Percentiles rank a stretch among this genome's conserved stretches.
Evolutionary conservation across 2,329 filamentous ascomycete genomes (phyloP).

Genomic region (Chaetomium sp.): DNA sequence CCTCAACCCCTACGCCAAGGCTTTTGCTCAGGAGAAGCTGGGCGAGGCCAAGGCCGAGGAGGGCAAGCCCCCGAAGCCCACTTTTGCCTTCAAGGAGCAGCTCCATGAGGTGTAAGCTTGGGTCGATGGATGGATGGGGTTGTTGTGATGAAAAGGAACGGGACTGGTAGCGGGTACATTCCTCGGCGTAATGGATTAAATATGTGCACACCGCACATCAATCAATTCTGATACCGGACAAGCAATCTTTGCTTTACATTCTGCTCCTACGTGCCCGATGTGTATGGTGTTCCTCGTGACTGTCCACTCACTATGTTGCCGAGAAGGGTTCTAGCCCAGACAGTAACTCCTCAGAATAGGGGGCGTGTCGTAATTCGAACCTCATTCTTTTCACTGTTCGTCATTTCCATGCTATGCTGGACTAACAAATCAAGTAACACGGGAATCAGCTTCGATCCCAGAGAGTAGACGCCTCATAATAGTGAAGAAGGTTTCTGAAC

Average conservation of each 20-base stretch:
- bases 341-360: too few species aligned
- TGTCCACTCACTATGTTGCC: too few species aligned
- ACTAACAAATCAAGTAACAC: too few species aligned
- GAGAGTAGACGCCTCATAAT: too few species aligned
- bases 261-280: slow-evolving; percentile 5
- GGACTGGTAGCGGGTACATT: slow-evolving; percentile 23
- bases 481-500: too few species aligned
- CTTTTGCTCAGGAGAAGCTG: slow-evolving; percentile 81
- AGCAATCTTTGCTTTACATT: slow-evolving; percentile 17
- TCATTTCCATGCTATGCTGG: too few species aligned
- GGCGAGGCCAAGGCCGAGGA: slow-evolving; percentile 45
- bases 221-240: slow-evolving; percentile 27
- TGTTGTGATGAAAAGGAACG: slow-evolving; percentile 6
- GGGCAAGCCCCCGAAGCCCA: slow-evolving; percentile 20
- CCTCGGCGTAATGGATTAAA: slow-evolving; percentile 27
- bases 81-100: slow-evolving; percentile 20
- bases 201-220: slow-evolving; percentile 23
- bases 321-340: too few species aligned
- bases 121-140: background rate
- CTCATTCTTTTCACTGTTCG: too few species aligned
- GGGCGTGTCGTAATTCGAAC: too few species aligned
- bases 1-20: slow-evolving; percentile 94
- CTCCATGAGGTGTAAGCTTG: slow-evolving; percentile 23
- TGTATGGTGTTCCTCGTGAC: too few species aligned
- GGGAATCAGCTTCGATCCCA: too few species aligned